These are phyloP conservation scores for Podospora pseudopauciseta DNA, from an alignment of 495 filamentous ascomycete species.

Conservation along the genomic window DNA sequence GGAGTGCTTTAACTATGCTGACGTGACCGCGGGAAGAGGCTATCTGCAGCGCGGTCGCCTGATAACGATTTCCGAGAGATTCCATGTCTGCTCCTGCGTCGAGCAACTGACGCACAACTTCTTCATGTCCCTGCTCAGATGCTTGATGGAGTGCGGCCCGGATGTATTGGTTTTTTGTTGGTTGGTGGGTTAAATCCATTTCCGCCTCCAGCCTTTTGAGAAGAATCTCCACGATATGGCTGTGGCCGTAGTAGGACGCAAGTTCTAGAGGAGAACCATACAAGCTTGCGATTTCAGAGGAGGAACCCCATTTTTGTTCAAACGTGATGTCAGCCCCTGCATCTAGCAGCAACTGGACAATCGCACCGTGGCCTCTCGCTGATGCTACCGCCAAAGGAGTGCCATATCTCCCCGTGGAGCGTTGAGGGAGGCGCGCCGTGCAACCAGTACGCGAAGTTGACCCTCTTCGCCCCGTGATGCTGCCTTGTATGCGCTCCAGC, in stretches of 20 bases:
- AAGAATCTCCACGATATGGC: neutral
- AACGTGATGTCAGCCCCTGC: neutral
- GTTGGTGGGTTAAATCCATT: neutral
- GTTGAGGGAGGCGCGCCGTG: neutral
- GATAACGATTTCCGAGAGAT: neutral
- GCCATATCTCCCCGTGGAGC: neutral
- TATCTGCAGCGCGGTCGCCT: neutral
- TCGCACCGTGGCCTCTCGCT: neutral
- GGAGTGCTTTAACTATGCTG: neutral
- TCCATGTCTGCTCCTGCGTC: neutral
- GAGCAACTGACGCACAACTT: neutral
- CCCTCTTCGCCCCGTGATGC: neutral
- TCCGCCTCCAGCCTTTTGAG: neutral
- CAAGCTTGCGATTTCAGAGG: neutral
- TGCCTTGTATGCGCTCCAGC: neutral
- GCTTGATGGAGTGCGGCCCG: neutral
- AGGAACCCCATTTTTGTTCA: neutral
- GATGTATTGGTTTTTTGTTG: neutral
- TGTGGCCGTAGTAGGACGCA: neutral
- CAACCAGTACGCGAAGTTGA: neutral
- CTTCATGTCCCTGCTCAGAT: neutral
- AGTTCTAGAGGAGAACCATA: neutral
- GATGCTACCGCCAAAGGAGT: slow-evolving; percentile 3
- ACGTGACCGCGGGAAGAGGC: neutral
- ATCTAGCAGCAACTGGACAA: neutral